Evolutionary conservation across 228 moss, liverwort and hornwort species (phyloP).

Genomic region (Sphagnum fallax): DNA sequence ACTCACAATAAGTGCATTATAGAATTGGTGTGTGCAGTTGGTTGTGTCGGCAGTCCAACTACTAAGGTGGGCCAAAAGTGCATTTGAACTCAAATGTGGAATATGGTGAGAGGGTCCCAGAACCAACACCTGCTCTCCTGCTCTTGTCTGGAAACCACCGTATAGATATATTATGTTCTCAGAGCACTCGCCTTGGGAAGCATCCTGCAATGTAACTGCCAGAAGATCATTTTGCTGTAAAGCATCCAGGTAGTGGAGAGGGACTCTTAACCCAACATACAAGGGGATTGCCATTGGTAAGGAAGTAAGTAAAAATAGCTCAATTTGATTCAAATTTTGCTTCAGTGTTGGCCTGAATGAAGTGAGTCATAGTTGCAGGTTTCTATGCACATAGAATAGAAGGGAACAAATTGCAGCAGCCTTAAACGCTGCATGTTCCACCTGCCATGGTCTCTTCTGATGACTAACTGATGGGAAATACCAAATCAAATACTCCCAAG

Average conservation of each 20-base stretch:
- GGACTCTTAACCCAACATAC: not conserved
- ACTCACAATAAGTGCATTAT: too few species aligned
- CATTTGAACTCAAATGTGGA: too few species aligned
- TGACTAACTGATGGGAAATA: not conserved
- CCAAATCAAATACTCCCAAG: not conserved
- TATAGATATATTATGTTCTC: constrained; percentile 50
- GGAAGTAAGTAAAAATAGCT: not conserved
- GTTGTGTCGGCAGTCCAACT: too few species aligned
- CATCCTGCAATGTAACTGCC: constrained; percentile 26
- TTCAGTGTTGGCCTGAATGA: not conserved
- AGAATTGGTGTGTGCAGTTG: too few species aligned
- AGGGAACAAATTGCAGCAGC: too few species aligned
- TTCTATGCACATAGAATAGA: too few species aligned
- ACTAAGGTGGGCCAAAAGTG: too few species aligned
- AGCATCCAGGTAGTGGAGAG: not conserved
- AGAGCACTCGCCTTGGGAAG: constrained; percentile 25
- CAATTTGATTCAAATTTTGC: not conserved
- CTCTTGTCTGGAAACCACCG: constrained; percentile 90
- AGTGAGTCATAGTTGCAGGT: not conserved
- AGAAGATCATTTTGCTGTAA: not conserved
- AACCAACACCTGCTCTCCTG: constrained; percentile 71
- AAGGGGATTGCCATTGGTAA: not conserved
- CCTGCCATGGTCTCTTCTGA: too few species aligned
- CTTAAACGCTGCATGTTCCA: too few species aligned
- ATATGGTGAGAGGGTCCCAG: not conserved